Base-by-base conservation (phyloP, 148 eudicot species). In the Dysphania ambrosioides region DNA sequence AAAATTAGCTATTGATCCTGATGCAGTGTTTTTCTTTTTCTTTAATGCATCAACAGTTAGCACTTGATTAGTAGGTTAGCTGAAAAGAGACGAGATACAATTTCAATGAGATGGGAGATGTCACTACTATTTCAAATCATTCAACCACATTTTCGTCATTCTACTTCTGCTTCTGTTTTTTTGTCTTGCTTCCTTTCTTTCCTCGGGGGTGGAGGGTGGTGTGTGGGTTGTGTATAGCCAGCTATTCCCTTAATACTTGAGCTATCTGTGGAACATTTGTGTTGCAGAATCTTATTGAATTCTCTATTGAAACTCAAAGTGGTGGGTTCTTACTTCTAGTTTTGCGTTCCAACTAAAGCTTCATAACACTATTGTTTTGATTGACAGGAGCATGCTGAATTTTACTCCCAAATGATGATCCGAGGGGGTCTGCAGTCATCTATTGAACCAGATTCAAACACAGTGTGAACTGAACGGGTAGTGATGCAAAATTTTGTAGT, bases 331-430 rank as follows among this genome's bases (percentile, higher is more conserved):
- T 5, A 36, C 40, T 6, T 55, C 15, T 8, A 61, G 66, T 12
- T 16, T 63, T 32, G 31, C 42, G 12, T 31, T 71, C 56, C 27
- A 71, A 34, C 18, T n/a, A 2, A 27, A 78, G 8, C 30, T 19
- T 31, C 9, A 18, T 36, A 55, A 71, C 38, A 30, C n/a, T 42
- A 0, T 51, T 44, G 61, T 78, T 73, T 72, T 27, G 68, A 58
- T 63, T 78, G 62, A 23, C 81, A 83, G 86, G 86, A 83, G 75
- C 83, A 83, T 55, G 86, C 86, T 1, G 86, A 83, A 61, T 83
- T 83, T 26, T 83, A 83, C 71, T 75, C 83, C 44, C 79, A 83
- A 35, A 80, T 77, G 86, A 83, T 83, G 81, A 72, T 80, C 53
- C 78, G 76, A 34, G 81, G 76, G 31, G 86, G 86, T 21, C 51